Base-by-base conservation (phyloP, 2,329 filamentous ascomycete genomes). In the Colletotrichum noveboracense region DNA sequence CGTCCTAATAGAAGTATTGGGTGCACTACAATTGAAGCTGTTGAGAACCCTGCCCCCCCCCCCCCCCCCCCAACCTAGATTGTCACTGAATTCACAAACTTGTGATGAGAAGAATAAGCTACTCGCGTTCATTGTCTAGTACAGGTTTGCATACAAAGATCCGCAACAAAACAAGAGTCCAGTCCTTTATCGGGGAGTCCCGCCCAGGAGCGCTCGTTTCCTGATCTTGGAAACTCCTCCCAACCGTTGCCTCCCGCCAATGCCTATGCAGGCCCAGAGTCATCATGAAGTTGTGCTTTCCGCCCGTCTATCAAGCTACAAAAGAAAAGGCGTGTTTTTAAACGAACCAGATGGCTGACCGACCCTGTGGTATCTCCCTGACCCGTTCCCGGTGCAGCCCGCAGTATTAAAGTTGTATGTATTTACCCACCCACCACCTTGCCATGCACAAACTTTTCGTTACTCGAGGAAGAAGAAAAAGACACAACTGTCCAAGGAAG, bases 391-490 rank as follows among this genome's bases (percentile, higher is more conserved):
- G 55, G 69, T 48, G 55, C 66, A 70, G 71, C 73, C 71, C 55
- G 48, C 65, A 71, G 56, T 77, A 78, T 78, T 78, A 78, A 78
- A 76, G 64, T 75, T 66, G 66, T 78, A 78, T 78, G 65, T 78
- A 77, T 72, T 75, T 78, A 77, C 71, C 76, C 13, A 66, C 66
- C 65, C 36, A 73, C 69, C 26, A 62, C 66, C 74, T 66, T 76
- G 74, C 74, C 74, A 76, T 76, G 74, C 74, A 72, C 70, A 38
- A 76, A 71, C 71, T 75, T 75, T 76, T 76, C 66, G 66, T 67
- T 18, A 26, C 34, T 48, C 43, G 43, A 74, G 12, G 48, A 28
- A 66, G 32, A 56, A 60, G n/a, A 48, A 48, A 48, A 48, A 21
- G 43, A 48, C 43, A 16, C 18, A 8, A 7, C 18, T 21, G 14